Conservation (phyloP, 148 eudicot genomes). For the Amaranthus palmeri region DNA sequence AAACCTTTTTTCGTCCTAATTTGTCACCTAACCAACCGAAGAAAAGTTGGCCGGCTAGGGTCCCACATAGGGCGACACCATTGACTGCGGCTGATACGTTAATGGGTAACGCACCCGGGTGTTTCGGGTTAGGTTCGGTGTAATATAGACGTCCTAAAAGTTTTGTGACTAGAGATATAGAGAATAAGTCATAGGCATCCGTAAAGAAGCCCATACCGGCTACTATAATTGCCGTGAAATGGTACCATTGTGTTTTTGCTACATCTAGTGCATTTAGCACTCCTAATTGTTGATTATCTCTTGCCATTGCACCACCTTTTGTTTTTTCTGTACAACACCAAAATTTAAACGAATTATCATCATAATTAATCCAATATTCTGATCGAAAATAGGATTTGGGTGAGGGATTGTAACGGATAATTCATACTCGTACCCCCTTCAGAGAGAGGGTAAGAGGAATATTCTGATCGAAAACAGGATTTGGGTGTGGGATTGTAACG, state of each 20-base stretch:
- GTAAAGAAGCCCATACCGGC: constrained; percentile 91
- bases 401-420: too few species aligned
- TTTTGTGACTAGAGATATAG: constrained; percentile 64
- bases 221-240: constrained; percentile 60
- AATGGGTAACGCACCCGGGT: constrained; percentile 60
- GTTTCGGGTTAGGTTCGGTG: constrained; percentile 15
- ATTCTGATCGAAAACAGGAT: too few species aligned
- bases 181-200: constrained; percentile 71
- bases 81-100: constrained; percentile 50
- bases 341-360: background rate
- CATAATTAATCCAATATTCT: background rate
- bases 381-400: too few species aligned
- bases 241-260: constrained; percentile 65
- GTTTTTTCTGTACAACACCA: background rate
- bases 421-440: too few species aligned
- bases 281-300: constrained; percentile 15
- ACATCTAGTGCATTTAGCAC: constrained; percentile 61
- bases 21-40: constrained; percentile 81
- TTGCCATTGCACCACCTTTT: constrained; percentile 20
- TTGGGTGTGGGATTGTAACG: too few species aligned
- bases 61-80: constrained; percentile 70
- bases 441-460: too few species aligned
- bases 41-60: constrained; percentile 64
- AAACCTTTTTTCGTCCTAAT: constrained; percentile 60
- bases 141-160: constrained; percentile 70